These are phyloP conservation scores for Xylaria acuta DNA, from an alignment of 495 filamentous ascomycete genomes.

Conservation along the genomic window DNA sequence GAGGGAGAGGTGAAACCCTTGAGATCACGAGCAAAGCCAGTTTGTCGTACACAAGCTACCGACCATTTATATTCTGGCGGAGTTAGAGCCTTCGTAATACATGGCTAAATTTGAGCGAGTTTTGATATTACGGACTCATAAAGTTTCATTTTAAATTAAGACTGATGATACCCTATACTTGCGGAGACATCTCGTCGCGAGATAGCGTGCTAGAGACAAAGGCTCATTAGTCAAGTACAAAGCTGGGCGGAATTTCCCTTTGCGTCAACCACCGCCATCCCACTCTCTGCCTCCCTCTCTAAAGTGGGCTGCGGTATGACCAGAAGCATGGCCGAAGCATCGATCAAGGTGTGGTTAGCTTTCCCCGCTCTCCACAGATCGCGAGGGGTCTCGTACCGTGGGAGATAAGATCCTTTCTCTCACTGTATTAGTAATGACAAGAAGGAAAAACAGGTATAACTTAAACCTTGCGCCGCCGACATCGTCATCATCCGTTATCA, in stretches of 20 bases:
- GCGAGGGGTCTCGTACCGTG: background rate
- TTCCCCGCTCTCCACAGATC: background rate
- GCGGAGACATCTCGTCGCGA: background rate
- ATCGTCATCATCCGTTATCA: slow-evolving; percentile 17
- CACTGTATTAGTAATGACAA: slow-evolving; percentile 6
- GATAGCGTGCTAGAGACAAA: background rate
- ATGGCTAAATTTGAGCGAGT: background rate
- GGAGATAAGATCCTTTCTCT: background rate
- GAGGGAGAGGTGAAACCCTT: background rate
- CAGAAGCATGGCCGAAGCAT: background rate
- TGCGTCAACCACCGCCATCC: slow-evolving; percentile 2
- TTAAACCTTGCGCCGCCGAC: slow-evolving; percentile 20
- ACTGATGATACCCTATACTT: background rate
- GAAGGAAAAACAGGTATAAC: background rate
- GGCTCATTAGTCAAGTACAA: background rate
- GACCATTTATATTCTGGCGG: background rate
- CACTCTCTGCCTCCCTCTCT: background rate
- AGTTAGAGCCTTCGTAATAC: background rate
- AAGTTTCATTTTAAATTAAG: background rate
- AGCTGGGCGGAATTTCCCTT: slow-evolving; percentile 17
- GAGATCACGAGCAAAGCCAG: background rate
- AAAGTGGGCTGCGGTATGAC: background rate
- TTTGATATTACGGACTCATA: background rate
- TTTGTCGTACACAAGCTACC: background rate
- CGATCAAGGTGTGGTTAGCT: background rate